These are phyloP conservation scores for Myxozyma melibiosi DNA, from an alignment of 805 yeast genomes.

Conservation along the genomic window DNA sequence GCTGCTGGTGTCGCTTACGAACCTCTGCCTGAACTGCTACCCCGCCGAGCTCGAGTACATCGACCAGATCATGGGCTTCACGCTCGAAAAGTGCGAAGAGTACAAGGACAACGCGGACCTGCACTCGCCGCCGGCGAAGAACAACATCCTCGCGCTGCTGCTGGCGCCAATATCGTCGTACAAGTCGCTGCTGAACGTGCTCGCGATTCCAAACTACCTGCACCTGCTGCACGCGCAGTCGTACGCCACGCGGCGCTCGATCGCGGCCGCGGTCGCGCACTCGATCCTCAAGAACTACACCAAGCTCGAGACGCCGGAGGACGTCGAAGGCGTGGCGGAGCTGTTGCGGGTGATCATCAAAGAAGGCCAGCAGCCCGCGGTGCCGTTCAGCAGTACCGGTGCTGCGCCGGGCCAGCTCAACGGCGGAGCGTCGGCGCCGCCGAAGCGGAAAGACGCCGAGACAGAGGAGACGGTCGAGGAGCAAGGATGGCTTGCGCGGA, in stretches of 20 bases:
- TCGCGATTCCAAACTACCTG: slow-evolving; percentile 52
- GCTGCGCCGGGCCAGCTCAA: slow-evolving; percentile 4
- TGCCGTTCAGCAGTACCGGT: slow-evolving; percentile 36
- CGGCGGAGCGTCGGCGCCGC: slow-evolving; percentile 9
- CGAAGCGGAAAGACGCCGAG: slow-evolving; percentile 31
- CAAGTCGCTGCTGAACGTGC: slow-evolving; percentile 40
- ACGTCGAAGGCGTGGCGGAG: slow-evolving; percentile 62
- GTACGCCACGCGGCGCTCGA: slow-evolving; percentile 53
- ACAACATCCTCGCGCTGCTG: slow-evolving; percentile 41
- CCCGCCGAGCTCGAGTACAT: slow-evolving; percentile 62
- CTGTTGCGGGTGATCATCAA: slow-evolving; percentile 59
- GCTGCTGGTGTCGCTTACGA: slow-evolving; percentile 65
- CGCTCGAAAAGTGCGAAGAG: slow-evolving; percentile 41
- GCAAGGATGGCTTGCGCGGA: slow-evolving; percentile 55
- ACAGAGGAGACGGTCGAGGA: slow-evolving; percentile 47
- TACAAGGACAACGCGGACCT: slow-evolving; percentile 31
- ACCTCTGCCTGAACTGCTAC: slow-evolving; percentile 66
- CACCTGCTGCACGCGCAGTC: slow-evolving; percentile 59
- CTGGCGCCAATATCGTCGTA: slow-evolving; percentile 41
- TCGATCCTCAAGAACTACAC: slow-evolving; percentile 51
- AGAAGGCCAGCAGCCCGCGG: slow-evolving; percentile 37
- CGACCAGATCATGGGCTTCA: slow-evolving; percentile 59
- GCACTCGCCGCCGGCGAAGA: slow-evolving; percentile 37
- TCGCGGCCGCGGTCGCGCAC: slow-evolving; percentile 64
- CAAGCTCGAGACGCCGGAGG: slow-evolving; percentile 49